phyloP scores from a whole-genome alignment of 768 basidiomycete genomes.

The Leccinum uliginosum region DNA sequence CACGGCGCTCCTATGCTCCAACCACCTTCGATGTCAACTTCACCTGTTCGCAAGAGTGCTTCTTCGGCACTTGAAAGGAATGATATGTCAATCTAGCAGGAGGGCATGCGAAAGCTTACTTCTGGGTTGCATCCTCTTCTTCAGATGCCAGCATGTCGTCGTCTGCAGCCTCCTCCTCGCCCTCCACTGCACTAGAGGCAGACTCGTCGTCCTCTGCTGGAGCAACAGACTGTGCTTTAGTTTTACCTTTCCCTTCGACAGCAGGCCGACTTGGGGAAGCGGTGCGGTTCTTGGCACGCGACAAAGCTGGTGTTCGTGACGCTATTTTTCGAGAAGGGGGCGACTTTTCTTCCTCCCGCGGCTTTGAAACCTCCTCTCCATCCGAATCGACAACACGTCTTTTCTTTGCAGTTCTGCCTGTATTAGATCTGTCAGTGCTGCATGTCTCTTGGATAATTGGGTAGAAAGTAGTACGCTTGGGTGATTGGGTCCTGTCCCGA shows the following conservation, averaged over 20 bases:
- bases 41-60: slow-evolving; percentile 52
- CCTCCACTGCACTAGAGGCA: slow-evolving; percentile 33
- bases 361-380: slow-evolving; percentile 34
- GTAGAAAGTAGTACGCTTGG: slow-evolving; percentile 15
- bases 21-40: slow-evolving; percentile 75
- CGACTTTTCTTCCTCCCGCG: not conserved
- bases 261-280: not conserved
- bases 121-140: slow-evolving; percentile 56
- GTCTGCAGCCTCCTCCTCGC: slow-evolving; percentile 37
- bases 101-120: slow-evolving; percentile 36
- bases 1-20: slow-evolving; percentile 87
- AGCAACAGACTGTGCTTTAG: slow-evolving; percentile 7
- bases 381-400: slow-evolving; percentile 53
- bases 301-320: not conserved
- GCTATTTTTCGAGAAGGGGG: not conserved
- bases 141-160: slow-evolving; percentile 39
- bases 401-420: slow-evolving; percentile 41
- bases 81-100: slow-evolving; percentile 1
- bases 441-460: not conserved
- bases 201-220: slow-evolving; percentile 32
- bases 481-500: slow-evolving; percentile 35
- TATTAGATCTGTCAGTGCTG: not conserved
- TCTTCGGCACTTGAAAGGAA: slow-evolving; percentile 54
- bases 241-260: slow-evolving; percentile 19
- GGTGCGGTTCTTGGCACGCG: not conserved